Evolutionary conservation across 108 stramenopile genomes (phyloP).

Genomic region (Nitzschia putrida): DNA sequence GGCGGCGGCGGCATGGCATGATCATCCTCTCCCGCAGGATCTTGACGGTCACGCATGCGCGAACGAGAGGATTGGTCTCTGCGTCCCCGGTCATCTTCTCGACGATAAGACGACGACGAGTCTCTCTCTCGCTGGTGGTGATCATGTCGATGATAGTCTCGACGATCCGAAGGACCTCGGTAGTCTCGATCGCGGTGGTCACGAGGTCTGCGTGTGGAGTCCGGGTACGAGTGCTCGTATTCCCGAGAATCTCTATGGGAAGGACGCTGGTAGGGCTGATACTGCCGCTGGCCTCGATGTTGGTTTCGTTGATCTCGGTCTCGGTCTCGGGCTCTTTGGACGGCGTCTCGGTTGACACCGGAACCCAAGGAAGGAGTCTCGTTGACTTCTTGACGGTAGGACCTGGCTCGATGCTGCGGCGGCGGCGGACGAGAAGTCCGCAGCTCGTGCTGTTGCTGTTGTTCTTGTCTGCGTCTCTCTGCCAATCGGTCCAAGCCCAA

Average conservation of each 20-base stretch:
- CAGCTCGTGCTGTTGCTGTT: conserved; percentile 14
- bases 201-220: neutral
- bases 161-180: neutral
- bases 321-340: conserved; percentile 35
- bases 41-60: neutral
- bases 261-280: conserved; percentile 14
- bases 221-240: neutral
- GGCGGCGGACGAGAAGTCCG: neutral
- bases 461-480: conserved; percentile 35
- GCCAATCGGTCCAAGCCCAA: conserved; percentile 63
- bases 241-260: neutral
- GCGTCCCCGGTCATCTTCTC: neutral
- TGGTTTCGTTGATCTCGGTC: conserved; percentile 12
- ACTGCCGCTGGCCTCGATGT: conserved; percentile 33
- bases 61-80: neutral
- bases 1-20: neutral
- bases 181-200: neutral
- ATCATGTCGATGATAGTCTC: conserved; percentile 7
- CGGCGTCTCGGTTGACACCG: conserved; percentile 59
- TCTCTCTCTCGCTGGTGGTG: conserved; percentile 4
- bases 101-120: neutral
- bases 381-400: conserved; percentile 47
- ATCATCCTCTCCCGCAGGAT: neutral
- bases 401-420: conserved; percentile 16
- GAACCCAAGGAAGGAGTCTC: conserved; percentile 74